Base-by-base conservation (phyloP, 1,139 yeast genomes). In the Yamadazyma kanchanaburiensis region DNA sequence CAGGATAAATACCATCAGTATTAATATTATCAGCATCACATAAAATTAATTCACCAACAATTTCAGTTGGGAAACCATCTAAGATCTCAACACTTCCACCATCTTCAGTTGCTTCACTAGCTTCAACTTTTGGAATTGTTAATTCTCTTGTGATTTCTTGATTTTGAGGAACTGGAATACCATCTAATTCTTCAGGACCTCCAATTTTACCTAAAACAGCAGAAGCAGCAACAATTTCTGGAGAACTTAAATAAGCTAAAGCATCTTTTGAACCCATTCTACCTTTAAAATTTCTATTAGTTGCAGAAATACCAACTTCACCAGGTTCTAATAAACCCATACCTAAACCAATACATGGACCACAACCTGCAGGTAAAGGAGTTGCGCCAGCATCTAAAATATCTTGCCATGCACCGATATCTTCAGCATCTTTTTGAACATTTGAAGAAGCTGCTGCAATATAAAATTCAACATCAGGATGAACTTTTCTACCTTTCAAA, bases 231-330 rank as follows among this genome's bases (percentile, higher is more conserved):
- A 91, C 98, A 24, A 91, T 95, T 45, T 89, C 96, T 7, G 99
- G 99, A 3, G 96, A 87, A 1, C 96, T 96, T 44, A 91, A 74
- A 58, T 85, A 91, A 0, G 98, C 98, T 41, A 88, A 67, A 1
- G 98, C 98, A 49, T 91, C 96, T 49, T 84, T 83, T 9, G 95
- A 84, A 5, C 99, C 99, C 99, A 91, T 91, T 66, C 99, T 80
- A 35, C 99, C 99, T 65, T 94, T 94, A 72, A 91, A 91, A 60
- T 91, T 91, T 66, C 99, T 79, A 67, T 91, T 91, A 6, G 98
- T 94, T 35, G 98, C 98, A 44, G 96, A 86, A 50, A 91, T 94
- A 42, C 99, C 98, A 35, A 94, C 94, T 59, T 91, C 96, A 26
- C 98, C 98, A 27, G 87, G 91, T 58, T 91, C 80, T 47, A 91